phyloP scores from a whole-genome alignment of 2,329 filamentous ascomycete species.

The Pseudogymnoascus sp. region DNA sequence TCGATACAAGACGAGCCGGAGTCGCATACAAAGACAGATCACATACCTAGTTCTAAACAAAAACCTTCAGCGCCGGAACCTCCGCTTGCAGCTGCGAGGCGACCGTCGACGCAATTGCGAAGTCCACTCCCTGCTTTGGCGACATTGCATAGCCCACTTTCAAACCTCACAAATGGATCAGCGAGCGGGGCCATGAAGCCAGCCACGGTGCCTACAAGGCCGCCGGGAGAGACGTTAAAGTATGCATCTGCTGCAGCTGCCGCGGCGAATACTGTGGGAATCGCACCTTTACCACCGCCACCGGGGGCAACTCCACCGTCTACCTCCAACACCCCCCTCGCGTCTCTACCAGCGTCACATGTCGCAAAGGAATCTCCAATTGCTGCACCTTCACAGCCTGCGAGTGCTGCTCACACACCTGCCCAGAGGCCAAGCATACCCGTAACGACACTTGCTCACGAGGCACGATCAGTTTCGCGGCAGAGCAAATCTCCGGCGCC shows the following conservation, averaged over 20 bases:
- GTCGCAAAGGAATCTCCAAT: slow-evolving; percentile 49
- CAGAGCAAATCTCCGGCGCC: slow-evolving; percentile 44
- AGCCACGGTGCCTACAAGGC: slow-evolving; percentile 72
- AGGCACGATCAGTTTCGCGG: slow-evolving; percentile 27
- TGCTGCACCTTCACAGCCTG: slow-evolving; percentile 39
- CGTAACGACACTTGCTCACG: slow-evolving; percentile 30
- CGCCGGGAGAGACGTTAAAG: slow-evolving; percentile 83
- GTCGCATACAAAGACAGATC: slow-evolving; percentile 37
- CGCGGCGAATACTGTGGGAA: slow-evolving; percentile 85
- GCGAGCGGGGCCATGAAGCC: slow-evolving; percentile 75
- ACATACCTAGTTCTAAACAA: slow-evolving; percentile 37
- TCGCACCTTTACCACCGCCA: slow-evolving; percentile 86
- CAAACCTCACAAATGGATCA: slow-evolving; percentile 51
- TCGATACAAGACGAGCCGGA: slow-evolving; percentile 85
- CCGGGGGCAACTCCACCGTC: slow-evolving; percentile 52
- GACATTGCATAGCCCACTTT: slow-evolving; percentile 69
- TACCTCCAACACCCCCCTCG: slow-evolving; percentile 31
- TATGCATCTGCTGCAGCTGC: slow-evolving; percentile 95
- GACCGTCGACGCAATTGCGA: slow-evolving; percentile 85
- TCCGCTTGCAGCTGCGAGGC: slow-evolving; percentile 46
- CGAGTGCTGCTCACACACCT: slow-evolving; percentile 24
- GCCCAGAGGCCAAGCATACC: slow-evolving; percentile 31
- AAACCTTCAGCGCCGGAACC: slow-evolving; percentile 50
- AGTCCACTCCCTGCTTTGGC: slow-evolving; percentile 89
- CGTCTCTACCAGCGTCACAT: slow-evolving; percentile 37